Conservation (phyloP, 495 filamentous ascomycete species). For the Neurospora sp. region DNA sequence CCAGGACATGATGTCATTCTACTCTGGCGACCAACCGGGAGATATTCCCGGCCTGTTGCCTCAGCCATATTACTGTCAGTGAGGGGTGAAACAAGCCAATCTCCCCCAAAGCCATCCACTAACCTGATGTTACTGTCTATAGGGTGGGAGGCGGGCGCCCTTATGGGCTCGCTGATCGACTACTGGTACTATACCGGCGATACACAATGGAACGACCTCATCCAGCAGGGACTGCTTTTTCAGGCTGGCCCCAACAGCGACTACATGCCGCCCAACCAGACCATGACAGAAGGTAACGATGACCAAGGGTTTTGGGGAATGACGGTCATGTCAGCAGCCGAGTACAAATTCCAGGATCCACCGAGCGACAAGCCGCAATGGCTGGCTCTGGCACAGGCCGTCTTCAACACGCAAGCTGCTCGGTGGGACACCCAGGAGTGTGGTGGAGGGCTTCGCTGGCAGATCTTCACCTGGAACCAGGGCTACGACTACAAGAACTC, state of each 20-base stretch:
- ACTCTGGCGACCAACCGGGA: constrained; percentile 54
- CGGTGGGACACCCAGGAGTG: constrained; percentile 61
- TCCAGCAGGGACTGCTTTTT: constrained; percentile 46
- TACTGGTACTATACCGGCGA: constrained; percentile 61
- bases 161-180: constrained; percentile 55
- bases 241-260: constrained; percentile 49
- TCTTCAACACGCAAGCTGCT: constrained; percentile 63
- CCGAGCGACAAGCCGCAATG: constrained; percentile 52
- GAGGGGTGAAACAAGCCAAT: background rate
- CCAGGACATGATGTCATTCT: constrained; percentile 60
- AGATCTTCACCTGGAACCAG: constrained; percentile 69
- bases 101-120: background rate
- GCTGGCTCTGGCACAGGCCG: constrained; percentile 69
- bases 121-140: constrained; percentile 15
- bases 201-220: constrained; percentile 46
- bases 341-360: constrained; percentile 52
- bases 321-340: constrained; percentile 56
- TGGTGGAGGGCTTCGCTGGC: constrained; percentile 72
- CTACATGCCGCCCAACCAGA: constrained; percentile 58
- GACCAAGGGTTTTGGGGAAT: constrained; percentile 63
- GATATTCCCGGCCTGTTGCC: constrained; percentile 33
- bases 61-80: constrained; percentile 35
- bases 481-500: constrained; percentile 74
- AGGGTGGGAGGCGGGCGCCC: constrained; percentile 74
- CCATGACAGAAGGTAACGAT: constrained; percentile 53